phyloP scores from a whole-genome alignment of 2,329 filamentous ascomycete species.

The Aureobasidium namibiae region DNA sequence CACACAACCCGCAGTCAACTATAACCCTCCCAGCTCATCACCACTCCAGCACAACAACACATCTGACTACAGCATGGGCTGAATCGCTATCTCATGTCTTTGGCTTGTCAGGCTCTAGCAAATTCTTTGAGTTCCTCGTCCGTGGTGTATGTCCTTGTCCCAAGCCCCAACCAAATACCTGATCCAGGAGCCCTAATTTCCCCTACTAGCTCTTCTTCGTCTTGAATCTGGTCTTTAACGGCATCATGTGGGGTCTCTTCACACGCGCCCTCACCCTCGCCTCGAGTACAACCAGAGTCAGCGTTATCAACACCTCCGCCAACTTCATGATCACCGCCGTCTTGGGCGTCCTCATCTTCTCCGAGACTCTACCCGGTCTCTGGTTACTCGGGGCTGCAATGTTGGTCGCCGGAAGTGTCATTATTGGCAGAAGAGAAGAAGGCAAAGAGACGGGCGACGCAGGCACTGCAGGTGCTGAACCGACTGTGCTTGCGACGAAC shows the following conservation, averaged over 20 bases:
- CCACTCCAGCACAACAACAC: conserved; percentile 48
- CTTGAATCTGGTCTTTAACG: conserved; percentile 68
- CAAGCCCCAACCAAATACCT: background rate
- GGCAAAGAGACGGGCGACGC: conserved; percentile 24
- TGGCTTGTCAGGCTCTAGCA: conserved; percentile 37
- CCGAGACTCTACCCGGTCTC: conserved; percentile 59
- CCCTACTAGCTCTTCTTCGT: conserved; percentile 58
- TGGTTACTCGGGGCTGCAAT: conserved; percentile 71
- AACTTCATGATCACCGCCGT: conserved; percentile 75
- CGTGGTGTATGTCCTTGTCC: conserved; percentile 38
- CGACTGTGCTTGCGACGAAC: conserved; percentile 13
- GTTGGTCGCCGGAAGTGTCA: conserved; percentile 67
- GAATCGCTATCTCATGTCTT: conserved; percentile 40
- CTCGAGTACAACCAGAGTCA: conserved; percentile 68
- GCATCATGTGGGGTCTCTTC: conserved; percentile 78
- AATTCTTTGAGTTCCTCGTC: conserved; percentile 42
- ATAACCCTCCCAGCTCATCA: background rate
- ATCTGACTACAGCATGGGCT: conserved; percentile 48
- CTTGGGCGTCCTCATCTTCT: conserved; percentile 62
- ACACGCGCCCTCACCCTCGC: conserved; percentile 68
- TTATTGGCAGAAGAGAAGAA: conserved; percentile 65
- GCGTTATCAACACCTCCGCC: conserved; percentile 71
- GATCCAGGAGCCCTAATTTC: background rate
- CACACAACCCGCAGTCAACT: background rate
- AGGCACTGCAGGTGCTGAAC: conserved; percentile 17